Conservation (phyloP, 176 grass and related monocot genomes). For the Aegilops speltoides region DNA sequence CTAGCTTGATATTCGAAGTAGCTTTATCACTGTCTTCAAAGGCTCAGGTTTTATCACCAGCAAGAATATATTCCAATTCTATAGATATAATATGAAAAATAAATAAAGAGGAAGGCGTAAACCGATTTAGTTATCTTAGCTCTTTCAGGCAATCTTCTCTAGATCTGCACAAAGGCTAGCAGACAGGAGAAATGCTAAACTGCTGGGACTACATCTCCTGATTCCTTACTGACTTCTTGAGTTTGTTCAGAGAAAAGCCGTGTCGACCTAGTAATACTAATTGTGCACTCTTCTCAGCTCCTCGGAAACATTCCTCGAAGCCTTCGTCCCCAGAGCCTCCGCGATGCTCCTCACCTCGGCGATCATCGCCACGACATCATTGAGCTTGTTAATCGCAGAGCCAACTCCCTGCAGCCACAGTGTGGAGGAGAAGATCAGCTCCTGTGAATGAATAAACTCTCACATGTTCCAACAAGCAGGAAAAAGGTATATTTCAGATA, state of each 20-base stretch:
- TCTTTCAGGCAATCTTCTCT: background rate
- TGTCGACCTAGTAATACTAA: slow-evolving; percentile 12
- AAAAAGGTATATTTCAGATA: background rate
- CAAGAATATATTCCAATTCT: background rate
- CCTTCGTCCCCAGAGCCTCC: slow-evolving; percentile 39
- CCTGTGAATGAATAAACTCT: background rate
- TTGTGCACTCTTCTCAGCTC: slow-evolving; percentile 35
- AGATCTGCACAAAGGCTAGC: background rate
- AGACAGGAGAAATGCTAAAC: background rate
- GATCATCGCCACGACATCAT: slow-evolving; percentile 74
- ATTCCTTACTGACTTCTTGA: slow-evolving; percentile 13
- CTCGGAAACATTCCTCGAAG: slow-evolving; percentile 34
- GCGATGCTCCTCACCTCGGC: slow-evolving; percentile 80
- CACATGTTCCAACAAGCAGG: background rate
- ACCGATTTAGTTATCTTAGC: background rate
- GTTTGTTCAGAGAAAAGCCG: background rate
- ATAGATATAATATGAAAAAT: background rate
- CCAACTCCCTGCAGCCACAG: slow-evolving; percentile 63
- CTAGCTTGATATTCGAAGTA: background rate
- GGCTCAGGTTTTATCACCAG: background rate
- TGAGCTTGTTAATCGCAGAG: slow-evolving; percentile 76
- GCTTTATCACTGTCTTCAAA: background rate
- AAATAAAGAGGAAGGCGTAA: background rate
- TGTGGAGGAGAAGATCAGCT: background rate
- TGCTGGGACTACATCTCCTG: background rate